Percentiles rank a stretch among this genome's conserved stretches.
Evolutionary conservation across 164 flowering plant genomes (phyloP).

Genomic region (Nymphaea thermarum): DNA sequence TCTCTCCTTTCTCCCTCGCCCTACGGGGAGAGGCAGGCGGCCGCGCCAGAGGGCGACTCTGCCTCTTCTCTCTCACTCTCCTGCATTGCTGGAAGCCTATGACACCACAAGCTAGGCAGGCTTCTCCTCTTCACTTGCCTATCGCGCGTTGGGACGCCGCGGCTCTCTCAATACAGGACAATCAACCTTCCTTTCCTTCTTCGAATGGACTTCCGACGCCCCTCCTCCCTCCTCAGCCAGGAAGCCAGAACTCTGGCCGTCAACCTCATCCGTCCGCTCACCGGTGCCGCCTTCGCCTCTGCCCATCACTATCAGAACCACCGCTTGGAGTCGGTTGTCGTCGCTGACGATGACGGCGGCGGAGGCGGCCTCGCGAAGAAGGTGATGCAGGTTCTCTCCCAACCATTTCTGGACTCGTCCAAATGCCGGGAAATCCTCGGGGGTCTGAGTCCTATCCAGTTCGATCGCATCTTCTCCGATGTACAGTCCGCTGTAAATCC

Average conservation of each 20-base stretch:
- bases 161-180: background rate
- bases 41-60: background rate
- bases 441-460: conserved; percentile 27
- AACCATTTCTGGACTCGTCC: conserved; percentile 28
- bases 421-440: conserved; percentile 23
- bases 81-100: background rate
- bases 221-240: background rate
- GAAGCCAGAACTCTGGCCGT: background rate
- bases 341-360: conserved; percentile 1
- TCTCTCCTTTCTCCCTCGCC: background rate
- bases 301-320: background rate
- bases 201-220: background rate
- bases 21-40: background rate
- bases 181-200: background rate
- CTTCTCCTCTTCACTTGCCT: background rate
- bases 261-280: background rate
- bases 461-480: conserved; percentile 32
- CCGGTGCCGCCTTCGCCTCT: background rate
- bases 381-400: conserved; percentile 35
- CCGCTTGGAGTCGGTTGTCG: no score
- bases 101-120: background rate
- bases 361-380: conserved; percentile 12
- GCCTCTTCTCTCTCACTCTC: background rate
- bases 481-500: conserved; percentile 27
- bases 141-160: background rate